phyloP scores from a whole-genome alignment of 164 flowering plant species.

The Liriodendron chinense region DNA sequence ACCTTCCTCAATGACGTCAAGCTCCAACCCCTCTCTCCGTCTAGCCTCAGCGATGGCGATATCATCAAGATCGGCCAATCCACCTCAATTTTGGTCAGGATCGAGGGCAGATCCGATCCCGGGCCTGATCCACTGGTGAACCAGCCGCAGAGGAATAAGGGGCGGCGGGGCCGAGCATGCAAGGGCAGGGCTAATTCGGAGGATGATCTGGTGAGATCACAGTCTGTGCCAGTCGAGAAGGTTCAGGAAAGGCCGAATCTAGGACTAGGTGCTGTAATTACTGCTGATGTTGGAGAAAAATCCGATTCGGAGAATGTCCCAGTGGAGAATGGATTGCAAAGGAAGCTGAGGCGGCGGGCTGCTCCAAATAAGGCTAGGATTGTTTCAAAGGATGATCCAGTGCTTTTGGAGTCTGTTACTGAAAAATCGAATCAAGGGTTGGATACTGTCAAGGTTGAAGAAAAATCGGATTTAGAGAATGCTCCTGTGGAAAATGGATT shows the following conservation, averaged over 20 bases:
- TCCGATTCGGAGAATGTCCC: not conserved
- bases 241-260: not conserved
- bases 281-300: not conserved
- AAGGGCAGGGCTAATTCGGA: not conserved
- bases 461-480: not conserved
- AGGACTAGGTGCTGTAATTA: not conserved
- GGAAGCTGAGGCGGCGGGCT: not conserved
- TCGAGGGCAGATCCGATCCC: not conserved
- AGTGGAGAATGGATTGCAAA: not conserved
- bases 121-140: not conserved
- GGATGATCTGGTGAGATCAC: not conserved
- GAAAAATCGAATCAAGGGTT: not conserved
- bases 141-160: not conserved
- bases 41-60: slow-evolving; percentile 6
- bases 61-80: slow-evolving; percentile 10
- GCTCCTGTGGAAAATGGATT: not conserved
- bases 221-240: too few species aligned
- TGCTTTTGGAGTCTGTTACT: not conserved
- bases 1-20: slow-evolving; percentile 4
- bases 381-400: not conserved
- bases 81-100: not conserved
- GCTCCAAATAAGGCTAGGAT: not conserved
- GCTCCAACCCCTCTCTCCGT: slow-evolving; percentile 1
- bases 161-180: not conserved
- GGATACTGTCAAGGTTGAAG: not conserved